Evolutionary conservation across 2,329 filamentous ascomycete species (phyloP).

Genomic region (Chaetomiaceae sp.): DNA sequence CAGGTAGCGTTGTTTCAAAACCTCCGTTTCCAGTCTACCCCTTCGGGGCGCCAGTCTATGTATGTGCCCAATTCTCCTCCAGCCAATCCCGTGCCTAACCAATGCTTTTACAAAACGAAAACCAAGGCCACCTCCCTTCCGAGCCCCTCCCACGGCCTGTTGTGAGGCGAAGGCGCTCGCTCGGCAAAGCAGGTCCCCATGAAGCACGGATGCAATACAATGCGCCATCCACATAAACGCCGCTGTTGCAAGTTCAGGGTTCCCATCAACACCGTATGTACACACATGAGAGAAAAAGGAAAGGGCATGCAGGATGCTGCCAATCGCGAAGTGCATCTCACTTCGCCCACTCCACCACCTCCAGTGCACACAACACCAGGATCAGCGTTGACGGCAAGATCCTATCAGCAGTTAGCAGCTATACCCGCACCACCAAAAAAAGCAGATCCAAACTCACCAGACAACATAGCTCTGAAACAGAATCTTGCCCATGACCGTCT

Average conservation of each 20-base stretch:
- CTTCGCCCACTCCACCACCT: conserved; percentile 83
- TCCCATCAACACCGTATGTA: neutral
- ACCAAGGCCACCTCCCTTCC: neutral
- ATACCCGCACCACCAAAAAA: conserved; percentile 24
- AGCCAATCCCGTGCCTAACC: neutral
- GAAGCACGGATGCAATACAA: neutral
- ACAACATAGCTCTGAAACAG: conserved; percentile 96
- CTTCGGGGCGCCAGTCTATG: neutral
- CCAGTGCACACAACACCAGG: conserved; percentile 83
- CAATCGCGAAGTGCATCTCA: neutral
- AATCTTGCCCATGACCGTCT: conserved; percentile 86
- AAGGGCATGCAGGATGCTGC: neutral
- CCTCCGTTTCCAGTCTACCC: neutral
- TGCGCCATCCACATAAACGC: neutral
- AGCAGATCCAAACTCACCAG: conserved; percentile 53
- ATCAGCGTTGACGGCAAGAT: conserved; percentile 90
- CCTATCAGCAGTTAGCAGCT: conserved; percentile 39
- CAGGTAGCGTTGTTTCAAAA: neutral
- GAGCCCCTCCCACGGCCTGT: neutral
- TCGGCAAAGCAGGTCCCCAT: too few species aligned
- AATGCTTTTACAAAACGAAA: neutral
- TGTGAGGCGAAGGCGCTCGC: too few species aligned
- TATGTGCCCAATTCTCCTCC: neutral
- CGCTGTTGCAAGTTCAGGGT: neutral
- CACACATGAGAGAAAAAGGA: neutral